Conservation (phyloP, 768 basidiomycete genomes). For the Kwoniella botswanensis region DNA sequence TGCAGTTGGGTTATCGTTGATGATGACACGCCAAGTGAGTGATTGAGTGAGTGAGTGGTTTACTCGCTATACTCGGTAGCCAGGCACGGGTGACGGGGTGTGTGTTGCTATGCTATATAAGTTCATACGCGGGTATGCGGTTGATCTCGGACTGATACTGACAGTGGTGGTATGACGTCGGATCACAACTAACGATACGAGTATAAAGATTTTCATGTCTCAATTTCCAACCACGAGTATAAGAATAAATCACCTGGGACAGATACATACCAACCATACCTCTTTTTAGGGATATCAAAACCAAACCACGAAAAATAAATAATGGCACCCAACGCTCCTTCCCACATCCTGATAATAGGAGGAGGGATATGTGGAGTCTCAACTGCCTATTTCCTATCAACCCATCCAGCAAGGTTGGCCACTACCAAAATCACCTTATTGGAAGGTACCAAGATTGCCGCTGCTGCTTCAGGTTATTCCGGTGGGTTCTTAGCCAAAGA, state of each 20-base stretch:
- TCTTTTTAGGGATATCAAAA: no score
- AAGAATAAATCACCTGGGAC: no score
- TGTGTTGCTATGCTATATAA: no score
- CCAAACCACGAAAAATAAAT: no score
- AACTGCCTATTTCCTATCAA: constrained; percentile 77
- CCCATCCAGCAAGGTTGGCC: constrained; percentile 43
- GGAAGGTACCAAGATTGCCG: constrained; percentile 72
- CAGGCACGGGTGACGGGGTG: neutral
- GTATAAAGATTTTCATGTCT: neutral
- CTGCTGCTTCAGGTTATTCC: constrained; percentile 61
- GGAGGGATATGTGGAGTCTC: constrained; percentile 86
- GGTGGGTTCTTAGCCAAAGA: constrained; percentile 69
- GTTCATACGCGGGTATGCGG: neutral
- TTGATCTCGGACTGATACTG: constrained; percentile 8
- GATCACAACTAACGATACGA: neutral
- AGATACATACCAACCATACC: no score
- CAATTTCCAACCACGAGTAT: no score
- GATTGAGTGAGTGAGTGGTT: neutral
- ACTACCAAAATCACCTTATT: constrained; percentile 66
- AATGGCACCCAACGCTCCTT: constrained; percentile 13
- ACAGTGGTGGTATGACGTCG: constrained; percentile 10
- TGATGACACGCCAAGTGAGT: constrained; percentile 7
- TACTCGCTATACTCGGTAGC: neutral
- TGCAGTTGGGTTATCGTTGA: neutral
- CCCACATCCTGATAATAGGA: constrained; percentile 73